Conservation (phyloP, 1,284 basidiomycete genomes). For the Schizophyllum amplum region DNA sequence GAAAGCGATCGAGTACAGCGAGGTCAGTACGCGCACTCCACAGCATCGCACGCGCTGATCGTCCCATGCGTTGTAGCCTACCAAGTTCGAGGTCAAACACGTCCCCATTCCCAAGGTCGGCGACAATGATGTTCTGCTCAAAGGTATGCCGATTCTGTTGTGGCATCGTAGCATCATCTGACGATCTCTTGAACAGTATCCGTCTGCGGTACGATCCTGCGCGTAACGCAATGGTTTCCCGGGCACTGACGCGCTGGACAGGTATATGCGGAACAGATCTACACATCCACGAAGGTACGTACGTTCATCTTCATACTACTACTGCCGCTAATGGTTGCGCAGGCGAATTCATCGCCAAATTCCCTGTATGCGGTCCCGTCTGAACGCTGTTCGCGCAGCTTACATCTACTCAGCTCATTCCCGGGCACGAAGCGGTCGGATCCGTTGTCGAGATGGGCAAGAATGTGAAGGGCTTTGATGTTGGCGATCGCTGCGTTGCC, state of each 20-base stretch:
- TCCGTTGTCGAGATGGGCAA: conserved; percentile 56
- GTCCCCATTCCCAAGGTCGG: conserved; percentile 48
- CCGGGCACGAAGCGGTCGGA: conserved; percentile 73
- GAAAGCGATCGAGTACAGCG: conserved; percentile 34
- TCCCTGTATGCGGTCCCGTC: conserved; percentile 35
- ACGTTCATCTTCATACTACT: not conserved
- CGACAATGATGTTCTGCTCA: conserved; percentile 53
- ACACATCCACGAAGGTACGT: conserved; percentile 56
- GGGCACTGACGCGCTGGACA: not conserved
- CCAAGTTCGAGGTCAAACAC: conserved; percentile 39
- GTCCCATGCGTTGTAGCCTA: conserved; percentile 23
- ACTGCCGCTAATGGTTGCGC: not conserved
- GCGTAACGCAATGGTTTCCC: not conserved
- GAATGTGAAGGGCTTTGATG: conserved; percentile 56
- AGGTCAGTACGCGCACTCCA: conserved; percentile 16
- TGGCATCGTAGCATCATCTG: not conserved
- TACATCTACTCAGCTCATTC: conserved; percentile 44
- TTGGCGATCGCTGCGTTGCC: conserved; percentile 69
- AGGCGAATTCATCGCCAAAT: conserved; percentile 64
- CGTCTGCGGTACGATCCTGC: conserved; percentile 53
- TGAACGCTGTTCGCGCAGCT: conserved; percentile 11
- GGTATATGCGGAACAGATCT: conserved; percentile 66
- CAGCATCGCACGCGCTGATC: not conserved
- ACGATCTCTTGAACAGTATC: conserved; percentile 1
- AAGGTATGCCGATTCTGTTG: conserved; percentile 28